These are phyloP conservation scores for Tilletiaria anomala DNA, from an alignment of 1,284 basidiomycete species.

Conservation along the genomic window DNA sequence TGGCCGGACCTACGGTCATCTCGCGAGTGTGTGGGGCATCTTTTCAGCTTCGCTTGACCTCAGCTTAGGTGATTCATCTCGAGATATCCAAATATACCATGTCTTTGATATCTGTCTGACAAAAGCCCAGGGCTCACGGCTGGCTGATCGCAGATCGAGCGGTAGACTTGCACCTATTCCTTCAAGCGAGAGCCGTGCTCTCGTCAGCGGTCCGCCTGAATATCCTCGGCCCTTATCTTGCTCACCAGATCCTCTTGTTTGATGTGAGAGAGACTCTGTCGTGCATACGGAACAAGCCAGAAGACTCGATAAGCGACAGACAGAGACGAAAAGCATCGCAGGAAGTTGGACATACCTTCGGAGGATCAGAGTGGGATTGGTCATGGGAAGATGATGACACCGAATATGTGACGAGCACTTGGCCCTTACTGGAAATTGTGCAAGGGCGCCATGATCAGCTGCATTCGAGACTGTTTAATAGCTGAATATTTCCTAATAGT, in stretches of 20 bases:
- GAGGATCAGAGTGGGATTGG: conserved; percentile 35
- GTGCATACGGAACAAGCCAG: conserved; percentile 3
- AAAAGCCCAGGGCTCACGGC: conserved; percentile 44
- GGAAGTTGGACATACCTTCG: conserved; percentile 1
- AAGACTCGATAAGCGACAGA: neutral
- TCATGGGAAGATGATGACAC: conserved; percentile 37
- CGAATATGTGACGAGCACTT: conserved; percentile 55
- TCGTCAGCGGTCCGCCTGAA: conserved; percentile 86
- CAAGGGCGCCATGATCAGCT: conserved; percentile 79
- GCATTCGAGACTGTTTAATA: conserved; percentile 89
- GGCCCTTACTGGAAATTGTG: conserved; percentile 91
- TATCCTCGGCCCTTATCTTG: conserved; percentile 75
- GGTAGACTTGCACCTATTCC: conserved; percentile 74
- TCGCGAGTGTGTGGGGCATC: no score
- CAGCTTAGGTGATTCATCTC: no score
- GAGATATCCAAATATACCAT: no score
- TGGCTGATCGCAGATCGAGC: no score
- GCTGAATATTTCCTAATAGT: no score
- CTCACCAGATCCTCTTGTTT: conserved; percentile 73
- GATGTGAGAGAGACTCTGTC: conserved; percentile 42
- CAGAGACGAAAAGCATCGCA: conserved; percentile 1
- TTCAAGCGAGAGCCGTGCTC: conserved; percentile 74
- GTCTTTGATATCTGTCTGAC: no score
- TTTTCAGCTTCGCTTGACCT: no score
- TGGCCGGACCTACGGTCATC: no score